A percentile compares a stretch with the other conserved stretches of the same genome.
phyloP scores from a whole-genome alignment of 2,329 filamentous ascomycete species.

The Cytospora mali region DNA sequence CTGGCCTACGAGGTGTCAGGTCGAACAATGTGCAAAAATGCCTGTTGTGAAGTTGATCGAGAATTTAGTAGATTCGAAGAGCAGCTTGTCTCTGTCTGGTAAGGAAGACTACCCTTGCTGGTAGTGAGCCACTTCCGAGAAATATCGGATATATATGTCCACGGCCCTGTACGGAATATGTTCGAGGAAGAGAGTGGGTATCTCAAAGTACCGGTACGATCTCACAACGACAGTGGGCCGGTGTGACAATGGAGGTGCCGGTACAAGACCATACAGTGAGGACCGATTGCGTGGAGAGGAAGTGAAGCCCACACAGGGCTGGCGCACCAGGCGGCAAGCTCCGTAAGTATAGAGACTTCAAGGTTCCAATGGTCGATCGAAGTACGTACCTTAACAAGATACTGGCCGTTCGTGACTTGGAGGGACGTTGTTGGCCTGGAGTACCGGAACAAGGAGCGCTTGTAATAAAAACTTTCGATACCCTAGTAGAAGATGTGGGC shows the following conservation, averaged over 20 bases:
- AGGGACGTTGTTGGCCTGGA: neutral
- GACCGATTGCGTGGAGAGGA: neutral
- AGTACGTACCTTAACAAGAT: neutral
- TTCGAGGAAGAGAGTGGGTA: constrained; percentile 16
- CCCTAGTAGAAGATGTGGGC: neutral
- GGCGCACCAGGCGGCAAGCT: neutral
- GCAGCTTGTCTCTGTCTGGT: constrained; percentile 16
- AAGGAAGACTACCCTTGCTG: constrained; percentile 5
- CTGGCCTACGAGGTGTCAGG: constrained; percentile 7
- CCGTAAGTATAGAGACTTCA: neutral
- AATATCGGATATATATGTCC: constrained; percentile 7
- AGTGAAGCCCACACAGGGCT: neutral
- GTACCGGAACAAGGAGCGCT: neutral
- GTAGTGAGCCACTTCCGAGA: constrained; percentile 12
- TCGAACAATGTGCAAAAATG: neutral
- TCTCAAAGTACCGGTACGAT: constrained; percentile 17
- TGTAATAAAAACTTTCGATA: neutral
- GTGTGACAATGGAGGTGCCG: constrained; percentile 21
- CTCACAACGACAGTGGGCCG: constrained; percentile 15
- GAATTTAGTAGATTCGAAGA: constrained; percentile 12
- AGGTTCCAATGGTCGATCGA: neutral
- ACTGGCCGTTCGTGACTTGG: neutral
- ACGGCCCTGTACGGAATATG: neutral
- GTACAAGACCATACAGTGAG: constrained; percentile 20
- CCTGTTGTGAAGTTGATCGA: constrained; percentile 13